A percentile compares a stretch with the other conserved stretches of the same genome.
Evolutionary conservation across 2,329 filamentous ascomycete genomes (phyloP).

Genomic region (Epichloe sp.): DNA sequence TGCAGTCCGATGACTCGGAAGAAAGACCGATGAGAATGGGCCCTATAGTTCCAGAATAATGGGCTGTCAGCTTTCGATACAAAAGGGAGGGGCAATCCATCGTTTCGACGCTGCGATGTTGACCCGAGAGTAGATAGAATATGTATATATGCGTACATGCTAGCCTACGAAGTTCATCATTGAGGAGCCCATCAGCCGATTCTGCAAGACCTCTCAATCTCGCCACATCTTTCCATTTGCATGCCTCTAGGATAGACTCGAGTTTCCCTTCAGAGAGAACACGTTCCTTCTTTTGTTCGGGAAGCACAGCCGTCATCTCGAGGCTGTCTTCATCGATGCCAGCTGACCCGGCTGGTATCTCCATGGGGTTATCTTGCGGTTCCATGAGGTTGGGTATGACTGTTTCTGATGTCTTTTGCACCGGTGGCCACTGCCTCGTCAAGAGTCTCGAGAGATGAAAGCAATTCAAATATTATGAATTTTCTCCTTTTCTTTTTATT

Average conservation of each 20-base stretch:
- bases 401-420: not conserved
- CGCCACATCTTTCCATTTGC: slow-evolving; percentile 41
- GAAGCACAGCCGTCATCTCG: slow-evolving; percentile 5
- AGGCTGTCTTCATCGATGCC: slow-evolving; percentile 1
- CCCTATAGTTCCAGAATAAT: slow-evolving; percentile 32
- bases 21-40: slow-evolving; percentile 41
- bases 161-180: slow-evolving; percentile 52
- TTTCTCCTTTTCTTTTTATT: not conserved
- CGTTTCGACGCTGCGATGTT: slow-evolving; percentile 2
- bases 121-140: slow-evolving; percentile 2
- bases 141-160: slow-evolving; percentile 49
- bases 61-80: not conserved
- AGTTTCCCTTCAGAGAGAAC: not conserved
- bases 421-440: not conserved
- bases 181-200: slow-evolving; percentile 52
- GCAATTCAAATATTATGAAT: not conserved
- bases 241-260: slow-evolving; percentile 36
- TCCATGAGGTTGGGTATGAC: slow-evolving; percentile 7
- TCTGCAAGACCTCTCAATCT: slow-evolving; percentile 45
- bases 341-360: slow-evolving; percentile 4
- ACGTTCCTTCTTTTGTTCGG: not conserved
- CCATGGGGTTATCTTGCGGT: slow-evolving; percentile 2
- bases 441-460: not conserved
- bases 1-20: not conserved
- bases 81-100: not conserved